Base-by-base conservation (phyloP, 306 rosid genomes). In the Lupinus albus region DNA sequence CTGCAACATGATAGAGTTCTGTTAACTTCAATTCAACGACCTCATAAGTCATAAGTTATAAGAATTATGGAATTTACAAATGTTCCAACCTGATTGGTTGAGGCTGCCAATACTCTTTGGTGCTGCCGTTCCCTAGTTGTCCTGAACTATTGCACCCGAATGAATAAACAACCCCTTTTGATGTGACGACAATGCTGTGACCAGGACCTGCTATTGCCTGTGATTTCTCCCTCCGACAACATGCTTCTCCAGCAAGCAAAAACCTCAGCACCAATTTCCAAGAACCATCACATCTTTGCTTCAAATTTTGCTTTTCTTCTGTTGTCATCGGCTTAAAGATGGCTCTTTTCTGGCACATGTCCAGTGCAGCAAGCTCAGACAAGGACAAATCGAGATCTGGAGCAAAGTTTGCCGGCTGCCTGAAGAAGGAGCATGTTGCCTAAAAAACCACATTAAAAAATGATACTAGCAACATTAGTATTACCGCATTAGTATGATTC, bases 181-280 rank as follows among this genome's bases (percentile, higher is more conserved):
- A 85, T 9, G 95, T 84, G 68, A 90, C 95, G 0, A 83, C 88
- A 52, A 87, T 84, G 74, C 96, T 90, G 72, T 90, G 96, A 68
- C 96, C 96, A 0, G 95, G 92, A 62, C 96, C 96, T 17, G 95
- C 96, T 54, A 87, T 79, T 14, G 89, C 96, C 82, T 85, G 89
- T 1, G 87, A 87, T 79, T 82, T 87, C 77, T 87, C 96, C 81
- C 92, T 85, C 64, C 95, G 71, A 80, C 77, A 72, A 79, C 95
- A 90, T 5, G 88, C 79, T 66, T 90, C 96, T 50, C 96, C 95
- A n/a, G 95, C 91, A 53, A 81, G 55, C 65, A 90, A 75, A 81
- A 82, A 90, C 82, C 88, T 84, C 76, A 90, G 84, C 61, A 87
- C 96, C 67, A 90, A 86, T 78, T 87, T 90, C 95, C 95, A 90